Evolutionary conservation across 352 stramenopile species (phyloP), one percentile per base, ranked within the genome.

Genomic region (Aphanomyces cochlioides): DNA sequence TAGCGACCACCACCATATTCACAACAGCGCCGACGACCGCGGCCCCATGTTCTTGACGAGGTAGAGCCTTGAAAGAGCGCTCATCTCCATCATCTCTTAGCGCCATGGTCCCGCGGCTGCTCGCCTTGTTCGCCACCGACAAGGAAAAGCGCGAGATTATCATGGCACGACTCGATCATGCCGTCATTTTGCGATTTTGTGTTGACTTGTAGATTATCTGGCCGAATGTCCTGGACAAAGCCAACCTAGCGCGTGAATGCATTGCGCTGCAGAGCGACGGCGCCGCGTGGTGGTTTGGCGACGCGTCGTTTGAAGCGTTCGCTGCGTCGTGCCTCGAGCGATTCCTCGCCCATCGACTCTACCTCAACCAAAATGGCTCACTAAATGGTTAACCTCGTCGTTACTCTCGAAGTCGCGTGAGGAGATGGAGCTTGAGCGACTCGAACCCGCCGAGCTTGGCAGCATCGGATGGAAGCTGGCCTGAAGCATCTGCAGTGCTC

Each of bases 391-490:
- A 17, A 10, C 7, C 37, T 34, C 28, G 17, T 65, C 7, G 7
- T 40, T 60, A 69, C 34, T 69, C 7, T 67, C 77, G 87, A 79
- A 89, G 89, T 68, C 90, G 90, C 60, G 87, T 79, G 76, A 87
- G 87, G 36, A 93, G 75, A 28, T 76, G 72, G 8, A 84, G 78
- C 56, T 89, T 87, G 57, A 91, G 76, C n/a, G 56, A 69, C 56
- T 92, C 84, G 58, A 85, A 84, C 10, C 82, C 84, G 7, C 77
- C 72, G 3, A 73, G 73, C 56, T 90, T 88, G 1, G 86, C 86
- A 5, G 71, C 83, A 39, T 92, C 82, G 40, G 83, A 85, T 6
- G 86, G 79, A 19, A 90, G 68, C 45, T 77, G 75, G 3, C 83
- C 83, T 17, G 75, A 65, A 3, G 74, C 76, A 47, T 94, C 84